Evolutionary conservation across 495 filamentous ascomycete species (phyloP).

Genomic region (Neurospora africana): DNA sequence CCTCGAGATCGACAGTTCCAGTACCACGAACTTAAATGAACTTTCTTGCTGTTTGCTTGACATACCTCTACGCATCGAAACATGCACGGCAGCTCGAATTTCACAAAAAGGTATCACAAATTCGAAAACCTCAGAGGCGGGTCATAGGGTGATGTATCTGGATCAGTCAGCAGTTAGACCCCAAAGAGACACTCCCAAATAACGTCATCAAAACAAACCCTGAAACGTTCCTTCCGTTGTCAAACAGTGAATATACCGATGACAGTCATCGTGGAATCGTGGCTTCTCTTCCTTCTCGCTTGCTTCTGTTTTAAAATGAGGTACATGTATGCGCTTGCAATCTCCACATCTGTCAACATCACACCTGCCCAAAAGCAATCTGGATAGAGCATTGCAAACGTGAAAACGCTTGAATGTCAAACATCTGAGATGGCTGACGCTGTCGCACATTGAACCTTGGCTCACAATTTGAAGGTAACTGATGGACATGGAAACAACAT

Average conservation of each 20-base stretch:
- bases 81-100: too few relatives aligned
- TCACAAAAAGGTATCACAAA: too few relatives aligned
- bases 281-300: not conserved
- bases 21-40: too few relatives aligned
- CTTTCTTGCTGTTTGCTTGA: too few relatives aligned
- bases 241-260: not conserved
- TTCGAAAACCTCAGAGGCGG: too few relatives aligned
- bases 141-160: not conserved
- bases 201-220: not conserved
- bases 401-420: not conserved
- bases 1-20: too few relatives aligned
- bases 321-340: not conserved
- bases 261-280: not conserved
- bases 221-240: not conserved
- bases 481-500: too few relatives aligned
- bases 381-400: not conserved
- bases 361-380: not conserved
- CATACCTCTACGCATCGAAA: too few relatives aligned
- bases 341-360: not conserved
- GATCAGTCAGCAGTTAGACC: not conserved
- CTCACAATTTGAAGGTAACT: too few relatives aligned
- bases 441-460: not conserved
- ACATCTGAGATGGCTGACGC: not conserved
- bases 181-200: not conserved
- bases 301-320: not conserved